phyloP scores from a whole-genome alignment of 495 filamentous ascomycete genomes.

The Alectoria sarmentosa region DNA sequence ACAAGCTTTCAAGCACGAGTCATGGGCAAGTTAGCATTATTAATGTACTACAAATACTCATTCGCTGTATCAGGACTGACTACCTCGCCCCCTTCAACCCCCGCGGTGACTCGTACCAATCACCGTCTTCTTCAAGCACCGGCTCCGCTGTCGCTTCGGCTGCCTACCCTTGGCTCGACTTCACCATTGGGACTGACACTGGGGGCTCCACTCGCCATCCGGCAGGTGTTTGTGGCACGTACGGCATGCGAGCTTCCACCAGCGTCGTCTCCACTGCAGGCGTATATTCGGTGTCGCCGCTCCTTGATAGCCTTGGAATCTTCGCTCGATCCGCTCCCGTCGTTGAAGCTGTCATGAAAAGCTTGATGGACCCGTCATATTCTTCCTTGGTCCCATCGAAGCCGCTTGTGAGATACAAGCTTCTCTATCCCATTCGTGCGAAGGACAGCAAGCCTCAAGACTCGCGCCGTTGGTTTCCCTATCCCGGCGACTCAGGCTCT shows the following conservation, averaged over 20 bases:
- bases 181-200: slow-evolving; percentile 43
- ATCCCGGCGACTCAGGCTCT: slow-evolving; percentile 5
- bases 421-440: slow-evolving; percentile 21
- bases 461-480: slow-evolving; percentile 20
- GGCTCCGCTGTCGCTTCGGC: slow-evolving; percentile 36
- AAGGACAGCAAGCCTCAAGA: slow-evolving; percentile 8
- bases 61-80: slow-evolving; percentile 31
- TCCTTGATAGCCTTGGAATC: slow-evolving; percentile 40
- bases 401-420: slow-evolving; percentile 18
- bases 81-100: slow-evolving; percentile 41
- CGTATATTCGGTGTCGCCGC: slow-evolving; percentile 37
- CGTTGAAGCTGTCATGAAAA: slow-evolving; percentile 10
- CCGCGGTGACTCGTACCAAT: slow-evolving; percentile 40
- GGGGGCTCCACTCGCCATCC: slow-evolving; percentile 39
- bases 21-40: background rate
- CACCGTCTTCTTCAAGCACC: slow-evolving; percentile 34
- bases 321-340: slow-evolving; percentile 22
- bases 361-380: slow-evolving; percentile 6
- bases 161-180: slow-evolving; percentile 38
- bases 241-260: slow-evolving; percentile 33
- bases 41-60: slow-evolving; percentile 2
- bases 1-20: background rate
- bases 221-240: slow-evolving; percentile 34
- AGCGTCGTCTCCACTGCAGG: slow-evolving; percentile 35
- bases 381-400: background rate